A percentile compares a stretch with the other conserved stretches of the same genome.
These are phyloP conservation scores for Diaporthe sp. DNA, from an alignment of 2,329 filamentous ascomycete genomes.

Conservation along the genomic window DNA sequence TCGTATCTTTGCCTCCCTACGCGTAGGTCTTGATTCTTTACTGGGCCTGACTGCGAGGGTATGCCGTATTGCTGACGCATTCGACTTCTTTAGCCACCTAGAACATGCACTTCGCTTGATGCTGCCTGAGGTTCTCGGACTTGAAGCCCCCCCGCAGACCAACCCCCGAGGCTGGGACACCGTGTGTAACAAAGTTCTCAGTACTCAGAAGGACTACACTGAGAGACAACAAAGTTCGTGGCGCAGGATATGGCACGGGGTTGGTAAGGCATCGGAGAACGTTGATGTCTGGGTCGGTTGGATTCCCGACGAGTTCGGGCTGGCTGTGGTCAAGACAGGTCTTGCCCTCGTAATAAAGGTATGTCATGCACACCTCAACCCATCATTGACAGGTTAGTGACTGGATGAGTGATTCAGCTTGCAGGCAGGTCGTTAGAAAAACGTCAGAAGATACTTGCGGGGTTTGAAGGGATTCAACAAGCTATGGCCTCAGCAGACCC, in stretches of 20 bases:
- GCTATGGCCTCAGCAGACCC: constrained; percentile 25
- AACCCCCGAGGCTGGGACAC: not conserved
- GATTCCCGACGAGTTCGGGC: constrained; percentile 33
- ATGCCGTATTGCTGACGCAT: not conserved
- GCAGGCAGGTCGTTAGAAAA: constrained; percentile 21
- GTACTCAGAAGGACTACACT: constrained; percentile 17
- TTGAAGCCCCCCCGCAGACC: not conserved
- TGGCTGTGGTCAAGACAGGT: constrained; percentile 30
- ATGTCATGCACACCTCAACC: not conserved
- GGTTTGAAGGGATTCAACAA: constrained; percentile 22
- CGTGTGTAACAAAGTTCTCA: constrained; percentile 4
- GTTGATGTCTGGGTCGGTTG: constrained; percentile 21
- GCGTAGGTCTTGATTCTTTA: not conserved
- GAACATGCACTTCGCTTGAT: constrained; percentile 1
- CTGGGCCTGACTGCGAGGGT: too few species aligned
- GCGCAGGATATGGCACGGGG: constrained; percentile 22
- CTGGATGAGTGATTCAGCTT: not conserved
- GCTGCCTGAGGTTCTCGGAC: not conserved
- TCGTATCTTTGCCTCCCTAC: not conserved
- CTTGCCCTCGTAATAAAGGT: constrained; percentile 34
- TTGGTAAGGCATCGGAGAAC: constrained; percentile 10
- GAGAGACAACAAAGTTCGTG: not conserved
- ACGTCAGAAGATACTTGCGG: not conserved
- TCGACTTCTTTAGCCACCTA: not conserved
- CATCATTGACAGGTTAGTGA: not conserved